Evolutionary conservation across 2,329 filamentous ascomycete species (phyloP).

Genomic region (Plectosphaerella sp.): DNA sequence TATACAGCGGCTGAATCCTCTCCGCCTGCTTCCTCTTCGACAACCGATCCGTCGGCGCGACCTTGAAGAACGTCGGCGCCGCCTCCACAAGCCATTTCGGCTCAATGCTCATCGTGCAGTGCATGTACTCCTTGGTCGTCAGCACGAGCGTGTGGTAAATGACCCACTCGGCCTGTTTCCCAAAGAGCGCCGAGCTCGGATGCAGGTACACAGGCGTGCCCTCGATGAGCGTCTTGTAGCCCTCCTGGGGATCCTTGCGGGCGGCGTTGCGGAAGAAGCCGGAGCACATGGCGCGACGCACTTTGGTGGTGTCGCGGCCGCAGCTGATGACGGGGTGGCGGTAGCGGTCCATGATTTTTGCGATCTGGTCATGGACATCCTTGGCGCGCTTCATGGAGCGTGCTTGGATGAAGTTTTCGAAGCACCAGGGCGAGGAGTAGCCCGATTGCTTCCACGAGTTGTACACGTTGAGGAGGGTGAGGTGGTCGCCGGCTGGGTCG

Average conservation of each 20-base stretch:
- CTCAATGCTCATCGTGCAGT: slow-evolving; percentile 87
- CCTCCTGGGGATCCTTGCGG: slow-evolving; percentile 91
- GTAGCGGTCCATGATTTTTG: slow-evolving; percentile 92
- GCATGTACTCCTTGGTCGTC: slow-evolving; percentile 98
- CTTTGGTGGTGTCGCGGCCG: slow-evolving; percentile 79
- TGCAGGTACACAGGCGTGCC: slow-evolving; percentile 94
- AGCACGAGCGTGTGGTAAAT: slow-evolving; percentile 89
- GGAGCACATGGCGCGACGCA: slow-evolving; percentile 82
- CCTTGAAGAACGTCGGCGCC: slow-evolving; percentile 98
- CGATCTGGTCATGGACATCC: slow-evolving; percentile 87
- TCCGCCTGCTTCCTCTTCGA: slow-evolving; percentile 92
- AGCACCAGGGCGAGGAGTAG: slow-evolving; percentile 86
- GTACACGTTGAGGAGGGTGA: slow-evolving; percentile 94
- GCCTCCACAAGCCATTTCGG: slow-evolving; percentile 92
- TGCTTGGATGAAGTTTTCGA: slow-evolving; percentile 96
- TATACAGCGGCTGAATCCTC: slow-evolving; percentile 91
- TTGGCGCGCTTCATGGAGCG: slow-evolving; percentile 83
- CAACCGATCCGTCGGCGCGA: slow-evolving; percentile 79
- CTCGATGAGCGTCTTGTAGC: slow-evolving; percentile 96
- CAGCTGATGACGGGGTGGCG: slow-evolving; percentile 78
- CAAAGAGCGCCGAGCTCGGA: slow-evolving; percentile 85
- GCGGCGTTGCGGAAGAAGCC: slow-evolving; percentile 96
- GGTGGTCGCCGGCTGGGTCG: slow-evolving; percentile 88
- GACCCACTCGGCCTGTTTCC: slow-evolving; percentile 94
- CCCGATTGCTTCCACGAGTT: slow-evolving; percentile 90